Percentiles rank a stretch among this genome's conserved stretches.
phyloP scores from a whole-genome alignment of 306 rosid genomes.

The Trichosanthes truncata region DNA sequence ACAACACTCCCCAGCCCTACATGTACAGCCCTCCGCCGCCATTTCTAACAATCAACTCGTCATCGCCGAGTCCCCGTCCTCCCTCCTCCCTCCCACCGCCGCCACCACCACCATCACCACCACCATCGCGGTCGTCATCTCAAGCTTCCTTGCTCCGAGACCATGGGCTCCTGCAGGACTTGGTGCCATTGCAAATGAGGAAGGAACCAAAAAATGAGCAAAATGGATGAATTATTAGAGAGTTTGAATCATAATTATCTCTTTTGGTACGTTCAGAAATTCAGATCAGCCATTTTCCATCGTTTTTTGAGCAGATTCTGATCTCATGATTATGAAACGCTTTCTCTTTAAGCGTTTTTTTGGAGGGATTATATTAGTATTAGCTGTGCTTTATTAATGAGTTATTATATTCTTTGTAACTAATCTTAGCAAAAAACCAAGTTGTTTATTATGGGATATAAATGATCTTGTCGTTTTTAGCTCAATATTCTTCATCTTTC shows the following conservation, averaged over 20 bases:
- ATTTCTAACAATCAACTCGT: slow-evolving; percentile 20
- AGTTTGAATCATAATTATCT: not conserved
- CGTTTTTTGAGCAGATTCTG: not conserved
- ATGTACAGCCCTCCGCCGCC: slow-evolving; percentile 23
- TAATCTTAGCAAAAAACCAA: not conserved
- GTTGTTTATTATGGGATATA: not conserved
- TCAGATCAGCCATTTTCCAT: not conserved
- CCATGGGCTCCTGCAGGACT: slow-evolving; percentile 80
- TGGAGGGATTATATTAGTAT: not conserved
- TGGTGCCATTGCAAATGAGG: slow-evolving; percentile 50
- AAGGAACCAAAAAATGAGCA: slow-evolving; percentile 24
- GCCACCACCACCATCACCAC: not conserved
- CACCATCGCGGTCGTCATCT: not conserved
- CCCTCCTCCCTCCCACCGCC: not conserved
- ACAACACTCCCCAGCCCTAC: slow-evolving; percentile 18
- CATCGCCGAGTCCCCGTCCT: not conserved
- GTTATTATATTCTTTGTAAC: not conserved
- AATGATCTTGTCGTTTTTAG: not conserved
- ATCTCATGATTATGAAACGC: not conserved
- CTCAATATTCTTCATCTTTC: not conserved
- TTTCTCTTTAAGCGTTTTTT: not conserved
- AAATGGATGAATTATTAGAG: not conserved
- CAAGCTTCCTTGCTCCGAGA: slow-evolving; percentile 27
- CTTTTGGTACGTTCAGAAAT: not conserved
- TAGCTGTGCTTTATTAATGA: not conserved